Evolutionary conservation across 495 filamentous ascomycete species (phyloP), one percentile per base, ranked within the genome.

Genomic region (Penicillium ucsense): DNA sequence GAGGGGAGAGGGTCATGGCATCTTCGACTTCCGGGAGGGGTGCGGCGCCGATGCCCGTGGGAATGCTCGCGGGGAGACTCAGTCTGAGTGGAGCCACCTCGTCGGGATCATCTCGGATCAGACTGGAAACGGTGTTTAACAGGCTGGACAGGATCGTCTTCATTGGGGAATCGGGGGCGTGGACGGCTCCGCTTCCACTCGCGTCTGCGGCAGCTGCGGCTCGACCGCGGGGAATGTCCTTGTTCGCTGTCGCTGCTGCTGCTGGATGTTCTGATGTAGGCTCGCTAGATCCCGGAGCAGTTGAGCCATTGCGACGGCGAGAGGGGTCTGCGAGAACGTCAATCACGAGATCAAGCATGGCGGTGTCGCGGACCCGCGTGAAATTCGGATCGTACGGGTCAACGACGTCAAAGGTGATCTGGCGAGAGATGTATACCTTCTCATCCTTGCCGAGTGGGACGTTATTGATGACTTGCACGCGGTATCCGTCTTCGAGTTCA

Each of bases 401-500:
- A 42, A 84, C 59, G 48, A 89, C 77, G 43, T 84, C 81, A 49
- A 82, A 80, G 42, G 94, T 76, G 34, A 87, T 76, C 33, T 89
- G 81, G 28, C 84, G 76, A n/a, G 80, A 71, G 47, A 98, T 71
- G 57, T 88, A 86, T 46, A 96, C 79, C 57, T 83, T 88, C 68
- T 98, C 92, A 55, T 95, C 89, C 48, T 86, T 84, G 6, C 92
- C 92, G 2, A 98, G 69, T 0, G 84, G 74, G 30, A 94, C 75
- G 56, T 85, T 85, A 38, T 85, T 85, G 62, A 97, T 77, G 37
- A 83, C 83, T 46, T 81, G 85, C 27, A 94, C 77, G 49, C 87
- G 74, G 67, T 79, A 94, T 34, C 68, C 68, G 34, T 68, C 70
- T 11, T 54, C 64, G 20, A 63, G 42, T 29, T 45, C 43, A 0